Percentiles rank a stretch among this genome's conserved stretches.
Evolutionary conservation across 2,329 filamentous ascomycete genomes (phyloP).

Genomic region (Colletotrichum sp.): DNA sequence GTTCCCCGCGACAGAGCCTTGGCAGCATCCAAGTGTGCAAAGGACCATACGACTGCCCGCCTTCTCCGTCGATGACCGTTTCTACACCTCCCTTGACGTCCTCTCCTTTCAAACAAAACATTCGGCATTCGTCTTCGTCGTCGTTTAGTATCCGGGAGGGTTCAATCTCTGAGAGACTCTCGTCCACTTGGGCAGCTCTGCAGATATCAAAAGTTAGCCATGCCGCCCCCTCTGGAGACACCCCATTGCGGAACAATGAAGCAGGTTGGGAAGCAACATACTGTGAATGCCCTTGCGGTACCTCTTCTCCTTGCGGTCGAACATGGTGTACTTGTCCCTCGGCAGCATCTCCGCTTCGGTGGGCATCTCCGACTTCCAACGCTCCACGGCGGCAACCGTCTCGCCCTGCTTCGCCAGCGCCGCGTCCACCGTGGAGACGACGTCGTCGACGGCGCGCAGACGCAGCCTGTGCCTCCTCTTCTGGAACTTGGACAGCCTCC

Average conservation of each 20-base stretch:
- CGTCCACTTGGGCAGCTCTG: constrained; percentile 91
- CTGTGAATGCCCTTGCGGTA: constrained; percentile 98
- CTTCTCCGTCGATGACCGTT: background rate
- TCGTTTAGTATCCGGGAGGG: constrained; percentile 82
- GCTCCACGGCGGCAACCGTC: constrained; percentile 77
- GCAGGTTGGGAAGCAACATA: constrained; percentile 54
- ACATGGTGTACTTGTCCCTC: constrained; percentile 97
- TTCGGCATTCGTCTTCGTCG: background rate
- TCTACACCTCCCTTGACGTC: background rate
- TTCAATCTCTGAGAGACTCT: constrained; percentile 93
- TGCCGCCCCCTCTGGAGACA: background rate
- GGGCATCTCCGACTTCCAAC: constrained; percentile 97
- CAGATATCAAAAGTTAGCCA: constrained; percentile 12
- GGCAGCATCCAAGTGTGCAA: background rate
- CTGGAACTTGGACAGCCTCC: constrained; percentile 90
- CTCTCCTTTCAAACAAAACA: background rate
- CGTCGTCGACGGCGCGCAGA: constrained; percentile 81
- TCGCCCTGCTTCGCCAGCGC: constrained; percentile 77
- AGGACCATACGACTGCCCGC: background rate
- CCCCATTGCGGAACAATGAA: background rate
- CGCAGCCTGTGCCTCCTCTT: constrained; percentile 86
- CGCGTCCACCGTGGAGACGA: constrained; percentile 82
- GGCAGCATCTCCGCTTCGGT: constrained; percentile 94
- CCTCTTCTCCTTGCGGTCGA: constrained; percentile 92
- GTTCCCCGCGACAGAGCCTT: background rate